Evolutionary conservation across 2,329 filamentous ascomycete species (phyloP).

Genomic region (Penicillium corylophilum): DNA sequence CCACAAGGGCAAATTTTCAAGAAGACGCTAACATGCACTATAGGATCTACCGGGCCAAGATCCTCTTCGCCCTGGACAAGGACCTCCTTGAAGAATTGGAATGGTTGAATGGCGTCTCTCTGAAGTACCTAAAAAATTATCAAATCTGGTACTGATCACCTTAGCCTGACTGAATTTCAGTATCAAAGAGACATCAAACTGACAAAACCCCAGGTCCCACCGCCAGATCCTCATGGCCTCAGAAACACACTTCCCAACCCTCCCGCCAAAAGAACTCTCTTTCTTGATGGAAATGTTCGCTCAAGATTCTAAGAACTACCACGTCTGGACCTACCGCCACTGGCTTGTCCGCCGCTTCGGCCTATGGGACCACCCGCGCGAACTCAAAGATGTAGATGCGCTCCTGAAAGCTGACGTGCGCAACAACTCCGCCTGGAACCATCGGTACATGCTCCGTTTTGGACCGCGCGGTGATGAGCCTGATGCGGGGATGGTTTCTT

Average conservation of each 20-base stretch:
- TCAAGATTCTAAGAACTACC: constrained; percentile 93
- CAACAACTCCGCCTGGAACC: constrained; percentile 98
- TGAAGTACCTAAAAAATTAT: constrained; percentile 92
- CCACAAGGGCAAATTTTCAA: neutral
- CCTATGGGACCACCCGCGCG: constrained; percentile 55
- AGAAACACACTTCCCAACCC: constrained; percentile 47
- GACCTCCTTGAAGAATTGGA: constrained; percentile 69
- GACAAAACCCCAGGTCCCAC: constrained; percentile 52
- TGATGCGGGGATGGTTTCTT: constrained; percentile 38
- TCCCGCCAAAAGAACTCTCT: constrained; percentile 65
- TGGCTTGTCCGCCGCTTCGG: constrained; percentile 66
- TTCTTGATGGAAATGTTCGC: constrained; percentile 81
- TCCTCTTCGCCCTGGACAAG: constrained; percentile 66
- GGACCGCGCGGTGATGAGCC: constrained; percentile 50
- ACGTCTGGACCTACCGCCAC: constrained; percentile 95
- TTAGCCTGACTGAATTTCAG: too few species aligned
- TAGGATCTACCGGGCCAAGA: constrained; percentile 81
- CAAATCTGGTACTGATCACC: constrained; percentile 98
- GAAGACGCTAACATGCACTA: constrained; percentile 8
- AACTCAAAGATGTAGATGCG: constrained; percentile 69
- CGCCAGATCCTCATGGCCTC: constrained; percentile 56
- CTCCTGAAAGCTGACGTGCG: constrained; percentile 78
- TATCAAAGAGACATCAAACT: too few species aligned
- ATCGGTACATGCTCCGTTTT: constrained; percentile 94
- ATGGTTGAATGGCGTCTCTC: constrained; percentile 83